Evolutionary conservation across 305 asterid genomes (phyloP), one percentile per base, ranked within the genome.

Genomic region (Stenogyne calaminthoides): DNA sequence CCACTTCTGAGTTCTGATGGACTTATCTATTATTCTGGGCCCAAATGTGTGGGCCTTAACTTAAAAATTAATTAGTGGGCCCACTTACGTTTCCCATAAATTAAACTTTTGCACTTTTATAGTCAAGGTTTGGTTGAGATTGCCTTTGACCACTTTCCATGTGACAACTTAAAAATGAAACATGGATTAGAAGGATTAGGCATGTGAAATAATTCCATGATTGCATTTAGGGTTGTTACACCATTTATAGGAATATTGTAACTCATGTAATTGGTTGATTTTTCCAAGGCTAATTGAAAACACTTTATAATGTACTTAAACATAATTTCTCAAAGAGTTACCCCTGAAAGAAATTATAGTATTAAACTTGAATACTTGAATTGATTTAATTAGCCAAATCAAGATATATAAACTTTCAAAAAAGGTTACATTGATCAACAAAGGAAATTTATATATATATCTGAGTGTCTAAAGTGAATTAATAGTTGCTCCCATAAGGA

Each of bases 401-500:
- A 25, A 25, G 2, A 25, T 1, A 25, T 25, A 25, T 25, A 25
- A 25, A 25, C 29, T 2, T 34, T 34, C 39, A 34, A 34, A 34
- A 34, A 6, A n/a, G n/a, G n/a, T 34, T 7, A 34, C 4, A 7
- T 34, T 4, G 39, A 34, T 34, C 7, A 34, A 6, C 39, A 34
- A 34, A n/a, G n/a, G n/a, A n/a, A n/a, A n/a, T n/a, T n/a, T n/a
- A n/a, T n/a, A n/a, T n/a, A n/a, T n/a, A n/a, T n/a, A n/a, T n/a
- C n/a, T 73, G 80, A 3, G 42, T 2, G 15, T 83, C 83, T 54
- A 67, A 82, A 54, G 49, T 2, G 59, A 69, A 20, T 7, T 80
- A 65, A 51, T 86, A 86, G 67, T 42, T 65, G 85, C 86, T 81
- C 34, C 95, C 97, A 66, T 88, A 86, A 20, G 97, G 95, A 67